Base-by-base conservation (phyloP, 441 rosid genomes). In the Populus hybrid region DNA sequence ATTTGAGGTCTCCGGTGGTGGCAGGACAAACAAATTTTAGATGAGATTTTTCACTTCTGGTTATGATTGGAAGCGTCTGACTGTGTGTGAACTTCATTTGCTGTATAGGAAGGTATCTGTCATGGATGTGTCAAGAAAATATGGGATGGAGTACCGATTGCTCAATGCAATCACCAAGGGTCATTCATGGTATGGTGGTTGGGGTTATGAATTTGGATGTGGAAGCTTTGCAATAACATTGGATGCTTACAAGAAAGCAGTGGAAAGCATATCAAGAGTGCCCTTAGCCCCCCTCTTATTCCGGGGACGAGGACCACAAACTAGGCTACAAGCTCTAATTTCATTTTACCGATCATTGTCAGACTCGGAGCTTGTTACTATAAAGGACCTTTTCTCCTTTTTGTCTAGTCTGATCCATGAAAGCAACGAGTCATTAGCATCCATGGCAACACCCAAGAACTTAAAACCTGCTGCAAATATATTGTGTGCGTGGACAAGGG, bases 121-220 rank as follows among this genome's bases (percentile, higher is more conserved):
- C 83, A 92, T 92, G 95, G 95, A 91, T 78, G 90, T 88, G 70
- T 92, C 92, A 7, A 91, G 75, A 81, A 92, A 92, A 80, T 87
- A 89, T 35, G 92, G 86, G 35, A 83, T 88, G 81, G 91, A 88
- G 75, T 88, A 84, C 57, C 76, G 97, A 11, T 78, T 91, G 76
- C 90, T 92, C 69, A 85, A 88, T 81, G 87, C 93, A 76, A 73
- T 89, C 26, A 69, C 88, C 57, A 77, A 72, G 28, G 93, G 94
- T 7, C 85, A 80, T 73, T 84, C 93, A 0, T 92, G 94, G 97
- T 92, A 88, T 75, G 88, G 85, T 40, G 79, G 85, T 21, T 90
- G 94, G 94, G 93, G 90, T 1, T 88, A 92, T 79, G 86, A 85
- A 69, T 89, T 90, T 74, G 86, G 79, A 67, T 78, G 85, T 59